Evolutionary conservation across 371 early-diverging fungal genomes (phyloP), one percentile per base, ranked within the genome.

Genomic region (Cokeromyces recurvatus): DNA sequence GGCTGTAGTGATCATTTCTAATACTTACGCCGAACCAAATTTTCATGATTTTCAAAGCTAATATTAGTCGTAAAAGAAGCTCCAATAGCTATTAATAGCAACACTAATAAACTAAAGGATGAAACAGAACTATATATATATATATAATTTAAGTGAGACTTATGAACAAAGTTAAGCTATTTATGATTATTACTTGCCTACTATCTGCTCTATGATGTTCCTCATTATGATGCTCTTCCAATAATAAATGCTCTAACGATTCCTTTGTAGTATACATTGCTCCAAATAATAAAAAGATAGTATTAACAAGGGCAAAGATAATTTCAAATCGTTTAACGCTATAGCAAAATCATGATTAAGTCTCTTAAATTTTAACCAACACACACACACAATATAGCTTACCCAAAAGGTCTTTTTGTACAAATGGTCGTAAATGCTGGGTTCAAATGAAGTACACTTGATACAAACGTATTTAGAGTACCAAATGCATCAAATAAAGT

Each of bases 191-290:
- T n/a, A n/a, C n/a, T n/a, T 58, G n/a, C n/a, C n/a, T n/a, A n/a
- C n/a, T n/a, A n/a, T n/a, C n/a, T n/a, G n/a, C n/a, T n/a, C n/a
- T 46, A 32, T 49, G 46, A 21, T 62, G 53, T 21, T 60, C 67
- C 21, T 63, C 57, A 19, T 21, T 19, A 17, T 68, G 72, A 29
- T 53, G 44, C 14, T 58, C 55, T 41, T 74, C 73, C 19, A 78
- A 55, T 46, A 78, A 58, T 17, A 76, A 38, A 54, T 78, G 79
- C 38, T 78, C 79, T 11, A 78, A 44, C 29, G 74, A 72, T 51
- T 78, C 79, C 38, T 78, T 78, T 16, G 71, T 59, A 47, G 68
- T 72, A 52, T 72, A 72, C 74, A 78, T 77, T 19, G 75, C 73
- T n/a, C 68, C 70, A 45, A 78, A 78, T 32, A 78, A 48, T 15